Percentiles rank a stretch among this genome's conserved stretches.
Evolutionary conservation across 208 protist genomes (phyloP).

Genomic region (Wallacemonas collosoma): DNA sequence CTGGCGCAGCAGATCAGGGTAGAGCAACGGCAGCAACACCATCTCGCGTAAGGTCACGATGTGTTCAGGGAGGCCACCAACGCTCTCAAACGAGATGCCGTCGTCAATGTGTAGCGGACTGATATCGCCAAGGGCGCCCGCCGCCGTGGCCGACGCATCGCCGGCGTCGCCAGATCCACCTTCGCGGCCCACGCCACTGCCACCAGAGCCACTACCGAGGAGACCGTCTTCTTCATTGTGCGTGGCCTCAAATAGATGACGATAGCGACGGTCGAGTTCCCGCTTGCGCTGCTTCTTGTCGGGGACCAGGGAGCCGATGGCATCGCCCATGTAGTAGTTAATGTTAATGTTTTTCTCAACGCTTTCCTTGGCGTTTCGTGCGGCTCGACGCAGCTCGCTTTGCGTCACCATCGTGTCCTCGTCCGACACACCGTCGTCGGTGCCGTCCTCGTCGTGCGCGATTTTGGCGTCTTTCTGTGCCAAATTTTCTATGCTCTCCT

Average conservation of each 20-base stretch:
- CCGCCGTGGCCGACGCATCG: conserved; percentile 3
- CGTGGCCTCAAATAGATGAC: conserved; percentile 11
- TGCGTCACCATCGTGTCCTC: conserved; percentile 30
- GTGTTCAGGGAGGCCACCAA: conserved; percentile 77
- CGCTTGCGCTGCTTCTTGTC: conserved; percentile 17
- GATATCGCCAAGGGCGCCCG: conserved; percentile 61
- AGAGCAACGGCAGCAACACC: conserved; percentile 83
- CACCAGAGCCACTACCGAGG: not conserved
- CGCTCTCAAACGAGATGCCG: conserved; percentile 71
- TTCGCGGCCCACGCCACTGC: not conserved
- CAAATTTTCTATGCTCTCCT: conserved; percentile 42
- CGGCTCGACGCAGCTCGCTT: conserved; percentile 30
- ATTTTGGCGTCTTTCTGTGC: conserved; percentile 29
- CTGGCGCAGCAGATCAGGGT: conserved; percentile 61
- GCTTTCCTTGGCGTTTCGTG: conserved; percentile 58
- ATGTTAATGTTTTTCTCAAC: conserved; percentile 56
- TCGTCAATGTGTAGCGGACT: conserved; percentile 62
- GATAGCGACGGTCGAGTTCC: conserved; percentile 23
- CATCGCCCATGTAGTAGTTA: conserved; percentile 67
- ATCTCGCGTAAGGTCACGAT: conserved; percentile 80
- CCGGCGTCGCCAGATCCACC: not conserved
- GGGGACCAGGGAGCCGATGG: conserved; percentile 23
- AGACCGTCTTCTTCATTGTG: not conserved
- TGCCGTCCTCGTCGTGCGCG: conserved; percentile 13
- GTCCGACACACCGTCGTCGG: conserved; percentile 22